These are phyloP conservation scores for Lachancea thermotolerans DNA, from an alignment of 805 yeast species.

Conservation along the genomic window DNA sequence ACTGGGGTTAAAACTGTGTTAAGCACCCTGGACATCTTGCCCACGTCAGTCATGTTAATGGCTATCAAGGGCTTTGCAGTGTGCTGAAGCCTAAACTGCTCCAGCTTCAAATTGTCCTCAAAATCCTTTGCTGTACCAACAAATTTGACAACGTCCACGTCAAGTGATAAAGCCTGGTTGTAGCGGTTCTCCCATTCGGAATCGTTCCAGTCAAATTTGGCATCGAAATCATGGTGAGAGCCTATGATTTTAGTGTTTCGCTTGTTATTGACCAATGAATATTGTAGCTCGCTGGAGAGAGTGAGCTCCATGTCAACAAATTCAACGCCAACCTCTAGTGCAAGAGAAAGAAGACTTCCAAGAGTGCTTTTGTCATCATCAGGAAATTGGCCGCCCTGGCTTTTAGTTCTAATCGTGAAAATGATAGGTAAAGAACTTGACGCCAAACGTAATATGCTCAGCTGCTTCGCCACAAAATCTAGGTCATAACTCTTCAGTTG, in stretches of 20 bases:
- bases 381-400: constrained; percentile 80
- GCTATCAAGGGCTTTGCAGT: constrained; percentile 62
- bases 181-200: constrained; percentile 72
- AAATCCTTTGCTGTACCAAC: constrained; percentile 67
- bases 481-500: constrained; percentile 44
- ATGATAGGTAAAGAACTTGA: constrained; percentile 65
- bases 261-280: constrained; percentile 44
- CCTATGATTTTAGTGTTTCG: constrained; percentile 69
- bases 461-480: constrained; percentile 63
- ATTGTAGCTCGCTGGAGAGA: constrained; percentile 50
- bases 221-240: constrained; percentile 72
- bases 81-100: constrained; percentile 57
- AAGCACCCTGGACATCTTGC: constrained; percentile 72
- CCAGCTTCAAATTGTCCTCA: constrained; percentile 65
- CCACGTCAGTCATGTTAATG: constrained; percentile 70
- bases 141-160: constrained; percentile 72
- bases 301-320: constrained; percentile 76
- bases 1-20: constrained; percentile 79
- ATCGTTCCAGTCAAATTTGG: constrained; percentile 54
- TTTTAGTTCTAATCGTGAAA: constrained; percentile 67
- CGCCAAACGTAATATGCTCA: constrained; percentile 59
- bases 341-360: constrained; percentile 48
- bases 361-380: constrained; percentile 46
- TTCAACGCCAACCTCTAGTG: constrained; percentile 71
- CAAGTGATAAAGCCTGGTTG: constrained; percentile 54